Percentiles rank a stretch among this genome's conserved stretches.
Evolutionary conservation across 192 early-diverging fungal species (phyloP).

Genomic region (Lobosporangium transversale): DNA sequence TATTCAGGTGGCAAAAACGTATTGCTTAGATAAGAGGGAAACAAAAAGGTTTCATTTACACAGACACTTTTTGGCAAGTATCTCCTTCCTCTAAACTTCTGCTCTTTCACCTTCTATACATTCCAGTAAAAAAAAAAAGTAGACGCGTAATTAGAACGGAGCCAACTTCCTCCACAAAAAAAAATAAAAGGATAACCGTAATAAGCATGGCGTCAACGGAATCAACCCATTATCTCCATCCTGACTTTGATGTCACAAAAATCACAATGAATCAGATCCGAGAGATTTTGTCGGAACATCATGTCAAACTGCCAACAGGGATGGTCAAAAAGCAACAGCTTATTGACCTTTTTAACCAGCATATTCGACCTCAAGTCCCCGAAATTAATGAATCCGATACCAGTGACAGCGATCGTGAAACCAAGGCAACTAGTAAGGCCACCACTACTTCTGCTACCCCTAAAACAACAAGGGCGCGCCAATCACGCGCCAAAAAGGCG

Average conservation of each 20-base stretch:
- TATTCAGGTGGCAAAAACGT: too few relatives aligned
- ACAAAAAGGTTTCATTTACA: too few relatives aligned
- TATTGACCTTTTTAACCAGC: conserved; percentile 34
- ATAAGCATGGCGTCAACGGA: conserved; percentile 16
- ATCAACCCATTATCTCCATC: conserved; percentile 38
- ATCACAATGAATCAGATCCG: conserved; percentile 49
- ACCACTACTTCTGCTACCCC: not conserved
- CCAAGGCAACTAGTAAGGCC: not conserved
- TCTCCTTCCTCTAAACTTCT: too few relatives aligned
- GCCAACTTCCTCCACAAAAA: too few relatives aligned
- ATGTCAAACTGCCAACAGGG: conserved; percentile 33
- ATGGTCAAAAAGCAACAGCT: conserved; percentile 38
- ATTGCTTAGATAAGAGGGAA: too few relatives aligned
- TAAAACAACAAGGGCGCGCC: not conserved
- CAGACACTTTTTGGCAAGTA: too few relatives aligned
- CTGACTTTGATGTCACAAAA: conserved; percentile 40
- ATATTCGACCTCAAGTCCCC: conserved; percentile 37
- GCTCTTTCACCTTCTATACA: too few relatives aligned
- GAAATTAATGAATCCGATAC: not conserved
- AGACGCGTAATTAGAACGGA: too few relatives aligned
- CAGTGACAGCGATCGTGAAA: conserved; percentile 4
- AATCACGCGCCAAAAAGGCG: conserved; percentile 1
- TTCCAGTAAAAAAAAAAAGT: too few relatives aligned
- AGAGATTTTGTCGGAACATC: conserved; percentile 39
- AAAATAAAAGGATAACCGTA: too few relatives aligned